Evolutionary conservation across 345 rosid species (phyloP), one percentile per base, ranked within the genome.

Genomic region (Eucalyptus sp.): DNA sequence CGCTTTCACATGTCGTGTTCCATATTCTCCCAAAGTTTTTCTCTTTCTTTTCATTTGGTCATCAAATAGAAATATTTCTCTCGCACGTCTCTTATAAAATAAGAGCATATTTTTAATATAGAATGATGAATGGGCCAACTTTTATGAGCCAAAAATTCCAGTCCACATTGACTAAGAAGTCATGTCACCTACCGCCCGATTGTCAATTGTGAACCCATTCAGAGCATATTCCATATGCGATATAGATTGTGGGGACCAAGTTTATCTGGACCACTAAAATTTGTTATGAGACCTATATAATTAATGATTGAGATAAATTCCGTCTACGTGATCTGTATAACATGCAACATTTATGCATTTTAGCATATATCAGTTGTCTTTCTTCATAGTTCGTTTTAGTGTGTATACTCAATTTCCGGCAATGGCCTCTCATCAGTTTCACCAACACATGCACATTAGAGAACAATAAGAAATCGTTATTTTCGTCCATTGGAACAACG

Each of bases 241-340:
- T 7, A 64, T n/a, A 64, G 37, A n/a, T 64, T 7, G n/a, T 0
- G n/a, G 0, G 31, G 17, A 1, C 33, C 37, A 14, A 29, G 37
- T 64, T 7, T 5, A 64, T 13, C 16, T 13, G 33, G 71, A 64
- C 33, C 71, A 29, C 17, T 4, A n/a, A n/a, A n/a, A n/a, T 6
- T 64, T 14, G 4, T 62, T 13, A 3, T 1, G 33, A 62, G 4
- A 27, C 18, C 71, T n/a, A 7, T 4, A 8, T 29, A 29, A 29
- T 64, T 7, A 29, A 14, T 7, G 5, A 64, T n/a, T n/a, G 4
- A 14, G 37, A 64, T 64, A 29, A 62, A 64, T 7, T 3, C 15
- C 1, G 8, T 64, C 37, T n/a, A 29, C 1, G 4, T 13, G 71
- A n/a, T 64, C 37, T 64, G 8, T 64, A 13, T 7, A n/a, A n/a